Percentiles rank a stretch among this genome's conserved stretches.
Conservation (phyloP, 176 grass and related monocot species). For the Pontederia crassipes region DNA sequence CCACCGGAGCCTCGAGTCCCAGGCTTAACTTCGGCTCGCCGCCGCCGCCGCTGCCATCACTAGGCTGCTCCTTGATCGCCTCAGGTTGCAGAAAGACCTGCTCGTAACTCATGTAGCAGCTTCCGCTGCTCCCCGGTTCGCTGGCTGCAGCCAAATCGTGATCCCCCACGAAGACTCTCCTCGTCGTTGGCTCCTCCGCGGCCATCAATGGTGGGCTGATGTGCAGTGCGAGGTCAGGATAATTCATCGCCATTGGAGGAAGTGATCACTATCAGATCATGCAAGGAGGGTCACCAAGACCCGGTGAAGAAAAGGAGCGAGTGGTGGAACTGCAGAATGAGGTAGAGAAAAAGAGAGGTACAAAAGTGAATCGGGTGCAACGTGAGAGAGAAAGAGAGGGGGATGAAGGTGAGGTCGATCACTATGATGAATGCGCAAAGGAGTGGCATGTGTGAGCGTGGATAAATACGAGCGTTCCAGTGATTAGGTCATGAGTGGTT, state of each 20-base stretch:
- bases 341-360: slow-evolving; percentile 18
- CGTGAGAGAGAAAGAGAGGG: slow-evolving; percentile 25
- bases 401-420: slow-evolving; percentile 24
- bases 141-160: slow-evolving; percentile 5
- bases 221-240: slow-evolving; percentile 62
- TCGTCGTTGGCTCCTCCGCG: neutral
- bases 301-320: no score
- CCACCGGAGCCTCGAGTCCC: slow-evolving; percentile 22
- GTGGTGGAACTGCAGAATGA: slow-evolving; percentile 11
- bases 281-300: slow-evolving; percentile 2
- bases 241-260: slow-evolving; percentile 32
- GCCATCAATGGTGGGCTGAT: slow-evolving; percentile 52
- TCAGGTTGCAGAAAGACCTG: slow-evolving; percentile 26
- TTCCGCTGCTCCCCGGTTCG: slow-evolving; percentile 24
- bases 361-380: slow-evolving; percentile 29
- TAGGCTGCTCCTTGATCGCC: neutral
- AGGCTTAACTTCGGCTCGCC: slow-evolving; percentile 36
- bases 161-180: slow-evolving; percentile 1
- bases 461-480: slow-evolving; percentile 25
- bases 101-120: slow-evolving; percentile 11
- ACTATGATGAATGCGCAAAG: slow-evolving; percentile 30
- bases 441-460: slow-evolving; percentile 34
- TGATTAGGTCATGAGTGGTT: slow-evolving; percentile 98
- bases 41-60: neutral
- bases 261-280: neutral